These are phyloP conservation scores for Schwanniomyces etchellsii DNA, from an alignment of 1,139 yeast species.

Conservation along the genomic window DNA sequence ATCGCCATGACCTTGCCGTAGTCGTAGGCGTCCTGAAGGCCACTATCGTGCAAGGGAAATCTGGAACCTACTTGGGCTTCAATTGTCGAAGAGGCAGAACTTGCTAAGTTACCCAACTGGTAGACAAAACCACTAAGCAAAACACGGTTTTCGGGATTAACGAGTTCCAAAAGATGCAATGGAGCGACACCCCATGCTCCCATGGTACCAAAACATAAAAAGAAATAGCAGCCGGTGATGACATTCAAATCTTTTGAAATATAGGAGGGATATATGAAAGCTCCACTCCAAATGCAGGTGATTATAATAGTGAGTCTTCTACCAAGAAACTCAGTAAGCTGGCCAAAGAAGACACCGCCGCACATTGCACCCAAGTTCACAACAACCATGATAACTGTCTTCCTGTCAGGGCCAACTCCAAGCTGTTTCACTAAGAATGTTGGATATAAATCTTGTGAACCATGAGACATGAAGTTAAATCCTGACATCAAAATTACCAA, in stretches of 20 bases:
- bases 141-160: too few relatives aligned
- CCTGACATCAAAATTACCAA: constrained; percentile 22
- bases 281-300: constrained; percentile 57
- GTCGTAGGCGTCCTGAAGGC: constrained; percentile 24
- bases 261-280: constrained; percentile 60
- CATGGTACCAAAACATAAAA: constrained; percentile 60
- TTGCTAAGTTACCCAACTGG: constrained; percentile 69
- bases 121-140: too few relatives aligned
- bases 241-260: constrained; percentile 40
- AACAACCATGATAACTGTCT: constrained; percentile 63
- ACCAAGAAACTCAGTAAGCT: constrained; percentile 53
- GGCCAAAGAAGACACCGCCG: constrained; percentile 64
- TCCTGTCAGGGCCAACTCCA: constrained; percentile 40
- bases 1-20: constrained; percentile 75
- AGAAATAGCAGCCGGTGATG: constrained; percentile 64
- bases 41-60: constrained; percentile 34
- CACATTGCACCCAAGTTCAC: constrained; percentile 66
- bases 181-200: constrained; percentile 80
- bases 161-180: constrained; percentile 57
- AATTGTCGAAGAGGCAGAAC: constrained; percentile 69
- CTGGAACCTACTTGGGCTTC: constrained; percentile 59
- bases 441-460: constrained; percentile 70
- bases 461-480: constrained; percentile 57
- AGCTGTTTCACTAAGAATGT: constrained; percentile 55
- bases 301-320: constrained; percentile 44